Evolutionary conservation across 78 protist genomes (phyloP).

Genomic region (Dictyostelium firmibasis): DNA sequence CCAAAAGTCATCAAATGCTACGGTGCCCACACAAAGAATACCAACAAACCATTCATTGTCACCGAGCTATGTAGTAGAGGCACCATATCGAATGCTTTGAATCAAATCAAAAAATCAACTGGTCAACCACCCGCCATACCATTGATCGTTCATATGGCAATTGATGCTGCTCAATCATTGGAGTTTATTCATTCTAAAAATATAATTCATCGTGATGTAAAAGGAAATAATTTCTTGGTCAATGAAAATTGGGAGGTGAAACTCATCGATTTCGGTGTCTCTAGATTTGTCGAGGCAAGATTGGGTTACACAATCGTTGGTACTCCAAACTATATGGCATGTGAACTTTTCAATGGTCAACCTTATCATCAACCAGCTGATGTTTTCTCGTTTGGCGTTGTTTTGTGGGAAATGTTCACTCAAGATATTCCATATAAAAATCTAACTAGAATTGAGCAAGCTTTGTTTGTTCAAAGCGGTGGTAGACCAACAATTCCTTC

Average conservation of each 20-base stretch:
- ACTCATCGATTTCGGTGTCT: conserved; percentile 58
- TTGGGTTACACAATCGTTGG: conserved; percentile 37
- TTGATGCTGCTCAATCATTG: conserved; percentile 60
- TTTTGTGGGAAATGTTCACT: conserved; percentile 77
- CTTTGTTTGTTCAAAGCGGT: conserved; percentile 28
- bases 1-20: conserved; percentile 47
- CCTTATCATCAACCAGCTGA: conserved; percentile 58
- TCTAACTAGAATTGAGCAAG: not conserved
- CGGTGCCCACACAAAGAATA: conserved; percentile 54
- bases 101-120: not conserved
- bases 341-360: conserved; percentile 66
- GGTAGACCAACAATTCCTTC: conserved; percentile 54
- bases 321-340: conserved; percentile 62
- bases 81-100: conserved; percentile 19
- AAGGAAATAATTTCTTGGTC: conserved; percentile 49
- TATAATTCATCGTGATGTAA: conserved; percentile 63
- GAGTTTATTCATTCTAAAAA: conserved; percentile 48
- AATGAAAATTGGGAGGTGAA: conserved; percentile 39
- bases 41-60: conserved; percentile 58
- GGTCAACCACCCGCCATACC: not conserved
- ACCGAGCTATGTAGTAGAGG: conserved; percentile 69
- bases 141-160: conserved; percentile 31
- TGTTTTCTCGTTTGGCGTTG: conserved; percentile 57
- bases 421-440: conserved; percentile 39
- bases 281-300: not conserved